Evolutionary conservation across 768 basidiomycete species (phyloP).

Genomic region (Boletus coccyginus): DNA sequence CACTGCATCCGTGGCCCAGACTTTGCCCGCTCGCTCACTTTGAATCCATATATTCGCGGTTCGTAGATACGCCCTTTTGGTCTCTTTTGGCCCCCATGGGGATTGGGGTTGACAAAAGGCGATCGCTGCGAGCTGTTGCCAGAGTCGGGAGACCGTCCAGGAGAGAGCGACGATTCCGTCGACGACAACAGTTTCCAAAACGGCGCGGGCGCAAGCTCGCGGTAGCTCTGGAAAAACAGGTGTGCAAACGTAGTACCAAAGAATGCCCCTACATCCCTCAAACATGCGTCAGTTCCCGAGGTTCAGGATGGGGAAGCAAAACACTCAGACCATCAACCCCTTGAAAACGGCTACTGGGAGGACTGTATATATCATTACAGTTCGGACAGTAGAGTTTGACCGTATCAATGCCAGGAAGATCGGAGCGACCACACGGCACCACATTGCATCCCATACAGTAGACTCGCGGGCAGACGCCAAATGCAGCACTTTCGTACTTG

Average conservation of each 20-base stretch:
- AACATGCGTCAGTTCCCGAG: slow-evolving; percentile 13
- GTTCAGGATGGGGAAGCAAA: slow-evolving; percentile 6
- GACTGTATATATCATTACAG: slow-evolving; percentile 95
- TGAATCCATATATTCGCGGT: slow-evolving; percentile 96
- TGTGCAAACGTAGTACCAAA: slow-evolving; percentile 99
- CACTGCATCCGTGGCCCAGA: slow-evolving; percentile 97
- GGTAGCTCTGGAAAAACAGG: slow-evolving; percentile 97
- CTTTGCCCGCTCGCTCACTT: slow-evolving; percentile 92
- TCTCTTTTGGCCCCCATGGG: slow-evolving; percentile 84
- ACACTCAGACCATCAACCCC: slow-evolving; percentile 79
- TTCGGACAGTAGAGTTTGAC: slow-evolving; percentile 98
- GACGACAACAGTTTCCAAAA: slow-evolving; percentile 78
- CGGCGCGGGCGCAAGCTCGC: slow-evolving; percentile 90
- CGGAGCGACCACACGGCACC: slow-evolving; percentile 92
- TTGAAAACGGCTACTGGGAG: slow-evolving; percentile 93
- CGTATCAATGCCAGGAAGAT: slow-evolving; percentile 94
- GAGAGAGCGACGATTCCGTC: slow-evolving; percentile 48
- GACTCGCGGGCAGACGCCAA: slow-evolving; percentile 94
- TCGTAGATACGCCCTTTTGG: slow-evolving; percentile 85
- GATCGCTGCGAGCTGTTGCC: slow-evolving; percentile 46
- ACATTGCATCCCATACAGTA: slow-evolving; percentile 88
- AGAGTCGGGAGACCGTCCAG: slow-evolving; percentile 53
- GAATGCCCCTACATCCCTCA: slow-evolving; percentile 74
- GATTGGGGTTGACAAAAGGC: slow-evolving; percentile 84
- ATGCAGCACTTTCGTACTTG: slow-evolving; percentile 89